phyloP scores from a whole-genome alignment of 768 basidiomycete genomes.

The Pulveroboletus sp. region DNA sequence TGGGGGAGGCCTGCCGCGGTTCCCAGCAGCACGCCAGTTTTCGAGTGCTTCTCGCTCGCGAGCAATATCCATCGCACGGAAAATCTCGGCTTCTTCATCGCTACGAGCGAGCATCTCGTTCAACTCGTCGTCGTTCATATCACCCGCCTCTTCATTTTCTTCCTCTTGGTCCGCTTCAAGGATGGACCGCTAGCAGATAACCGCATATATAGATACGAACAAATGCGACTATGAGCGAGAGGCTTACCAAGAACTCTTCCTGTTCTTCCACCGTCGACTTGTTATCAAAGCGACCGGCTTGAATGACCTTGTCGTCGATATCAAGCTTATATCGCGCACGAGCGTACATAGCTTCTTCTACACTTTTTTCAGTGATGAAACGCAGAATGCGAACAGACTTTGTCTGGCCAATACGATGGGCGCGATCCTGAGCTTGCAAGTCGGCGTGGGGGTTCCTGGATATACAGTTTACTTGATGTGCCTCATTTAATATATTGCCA shows the following conservation, averaged over 20 bases:
- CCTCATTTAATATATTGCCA: neutral
- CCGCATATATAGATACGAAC: neutral
- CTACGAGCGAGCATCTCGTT: constrained; percentile 88
- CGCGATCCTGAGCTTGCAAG: constrained; percentile 98
- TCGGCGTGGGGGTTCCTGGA: constrained; percentile 96
- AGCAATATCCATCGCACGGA: constrained; percentile 79
- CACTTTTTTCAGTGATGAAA: constrained; percentile 96
- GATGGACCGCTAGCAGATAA: constrained; percentile 67
- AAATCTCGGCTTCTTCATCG: constrained; percentile 74
- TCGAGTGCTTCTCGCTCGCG: constrained; percentile 67
- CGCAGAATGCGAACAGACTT: constrained; percentile 95
- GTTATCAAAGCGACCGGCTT: constrained; percentile 98
- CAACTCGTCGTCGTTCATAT: constrained; percentile 93
- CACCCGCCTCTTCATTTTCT: constrained; percentile 85
- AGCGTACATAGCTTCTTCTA: constrained; percentile 97
- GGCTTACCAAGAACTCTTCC: constrained; percentile 83
- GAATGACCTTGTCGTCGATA: constrained; percentile 99
- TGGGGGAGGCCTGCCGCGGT: constrained; percentile 74
- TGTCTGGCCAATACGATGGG: constrained; percentile 99
- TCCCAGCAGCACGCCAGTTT: constrained; percentile 68
- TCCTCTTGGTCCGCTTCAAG: constrained; percentile 89
- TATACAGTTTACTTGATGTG: constrained; percentile 1
- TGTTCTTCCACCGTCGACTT: constrained; percentile 98
- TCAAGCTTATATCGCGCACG: constrained; percentile 95
- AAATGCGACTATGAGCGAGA: neutral